Evolutionary conservation across 257 asterid genomes (phyloP).

Genomic region (Leptodermis oblonga): DNA sequence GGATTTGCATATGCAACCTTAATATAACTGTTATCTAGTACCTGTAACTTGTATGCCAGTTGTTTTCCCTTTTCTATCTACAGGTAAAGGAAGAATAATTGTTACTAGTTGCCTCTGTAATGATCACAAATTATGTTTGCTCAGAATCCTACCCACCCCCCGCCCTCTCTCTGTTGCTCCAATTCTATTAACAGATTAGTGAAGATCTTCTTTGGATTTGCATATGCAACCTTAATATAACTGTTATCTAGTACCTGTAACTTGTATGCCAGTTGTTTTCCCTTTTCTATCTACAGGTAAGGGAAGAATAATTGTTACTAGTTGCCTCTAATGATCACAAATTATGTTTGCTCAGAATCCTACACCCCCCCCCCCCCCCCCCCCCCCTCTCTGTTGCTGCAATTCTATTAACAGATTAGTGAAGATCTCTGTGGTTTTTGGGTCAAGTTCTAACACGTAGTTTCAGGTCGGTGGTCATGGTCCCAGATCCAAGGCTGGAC

Average conservation of each 20-base stretch:
- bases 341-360: background rate
- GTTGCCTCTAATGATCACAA: background rate
- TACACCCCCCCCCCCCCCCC: background rate
- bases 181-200: background rate
- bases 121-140: background rate
- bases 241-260: no score
- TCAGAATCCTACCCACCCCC: background rate
- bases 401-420: background rate
- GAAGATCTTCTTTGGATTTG: background rate
- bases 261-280: background rate
- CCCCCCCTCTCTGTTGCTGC: background rate
- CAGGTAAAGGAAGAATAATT: background rate
- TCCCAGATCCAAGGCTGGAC: constrained; percentile 92
- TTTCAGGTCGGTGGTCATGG: constrained; percentile 89
- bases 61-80: background rate
- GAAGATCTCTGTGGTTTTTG: background rate
- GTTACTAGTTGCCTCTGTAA: background rate
- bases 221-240: background rate
- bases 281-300: background rate
- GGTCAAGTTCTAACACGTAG: constrained; percentile 16
- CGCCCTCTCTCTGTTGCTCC: background rate
- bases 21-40: background rate
- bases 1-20: background rate
- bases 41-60: background rate
- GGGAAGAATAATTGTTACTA: background rate